phyloP scores from a whole-genome alignment of 768 basidiomycete genomes.

The Hypholoma sublateritium region DNA sequence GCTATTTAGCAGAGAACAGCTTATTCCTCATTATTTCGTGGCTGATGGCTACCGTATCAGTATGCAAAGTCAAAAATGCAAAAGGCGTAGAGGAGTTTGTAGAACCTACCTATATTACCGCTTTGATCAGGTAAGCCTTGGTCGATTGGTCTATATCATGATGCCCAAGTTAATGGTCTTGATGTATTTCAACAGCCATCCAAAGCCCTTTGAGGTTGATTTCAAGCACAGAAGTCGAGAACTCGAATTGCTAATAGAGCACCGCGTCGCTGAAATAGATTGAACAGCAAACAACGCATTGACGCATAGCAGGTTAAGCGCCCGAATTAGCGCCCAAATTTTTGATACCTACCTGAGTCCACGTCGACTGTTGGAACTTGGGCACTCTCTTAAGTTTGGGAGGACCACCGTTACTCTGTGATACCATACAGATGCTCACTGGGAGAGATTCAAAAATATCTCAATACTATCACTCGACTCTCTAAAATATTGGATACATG shows the following conservation, averaged over 20 bases:
- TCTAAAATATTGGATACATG: no score
- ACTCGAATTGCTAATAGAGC: neutral
- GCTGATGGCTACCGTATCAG: neutral
- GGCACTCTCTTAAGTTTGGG: no score
- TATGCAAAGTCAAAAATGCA: neutral
- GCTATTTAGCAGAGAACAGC: slow-evolving; percentile 37
- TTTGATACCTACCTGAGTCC: neutral
- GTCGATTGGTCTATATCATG: neutral
- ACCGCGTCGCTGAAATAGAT: neutral
- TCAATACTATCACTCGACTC: no score
- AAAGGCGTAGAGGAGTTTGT: neutral
- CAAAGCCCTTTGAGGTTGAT: neutral
- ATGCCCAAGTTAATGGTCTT: neutral
- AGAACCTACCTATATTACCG: neutral
- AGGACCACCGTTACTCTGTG: no score
- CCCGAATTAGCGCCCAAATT: neutral
- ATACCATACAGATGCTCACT: no score
- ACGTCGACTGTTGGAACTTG: no score
- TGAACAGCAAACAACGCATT: neutral
- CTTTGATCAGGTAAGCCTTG: neutral
- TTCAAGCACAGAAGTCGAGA: neutral
- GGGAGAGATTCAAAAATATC: no score
- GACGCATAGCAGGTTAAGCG: neutral
- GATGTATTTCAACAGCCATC: neutral
- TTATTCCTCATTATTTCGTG: slow-evolving; percentile 40